phyloP scores from a whole-genome alignment of 2,329 filamentous ascomycete genomes.

The Aaosphaeria arxii region DNA sequence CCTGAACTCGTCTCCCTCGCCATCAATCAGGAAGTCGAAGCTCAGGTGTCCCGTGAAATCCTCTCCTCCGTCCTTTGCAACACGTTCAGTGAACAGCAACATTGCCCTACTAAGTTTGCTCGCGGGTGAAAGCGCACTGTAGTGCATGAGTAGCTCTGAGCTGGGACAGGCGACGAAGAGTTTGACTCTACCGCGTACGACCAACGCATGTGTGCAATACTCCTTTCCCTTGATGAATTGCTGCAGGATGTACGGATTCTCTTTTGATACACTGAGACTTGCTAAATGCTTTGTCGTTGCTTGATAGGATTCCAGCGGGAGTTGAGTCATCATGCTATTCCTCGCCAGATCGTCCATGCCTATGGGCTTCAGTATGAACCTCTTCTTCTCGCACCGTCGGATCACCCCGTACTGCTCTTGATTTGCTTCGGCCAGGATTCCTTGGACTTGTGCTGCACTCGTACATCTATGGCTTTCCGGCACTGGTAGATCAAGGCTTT shows the following conservation, averaged over 20 bases:
- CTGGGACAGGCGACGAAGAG: conserved; percentile 67
- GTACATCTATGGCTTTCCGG: conserved; percentile 51
- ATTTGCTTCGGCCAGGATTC: conserved; percentile 42
- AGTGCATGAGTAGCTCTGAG: conserved; percentile 63
- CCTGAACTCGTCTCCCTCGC: conserved; percentile 18
- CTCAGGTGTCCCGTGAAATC: conserved; percentile 67
- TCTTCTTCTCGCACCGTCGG: conserved; percentile 18
- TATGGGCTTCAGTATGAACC: conserved; percentile 66
- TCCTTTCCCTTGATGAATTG: conserved; percentile 63
- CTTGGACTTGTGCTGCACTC: conserved; percentile 51
- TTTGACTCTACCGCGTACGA: conserved; percentile 63
- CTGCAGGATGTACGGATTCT: conserved; percentile 64
- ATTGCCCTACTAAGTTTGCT: conserved; percentile 58
- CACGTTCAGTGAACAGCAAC: conserved; percentile 61
- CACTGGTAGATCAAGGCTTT: conserved; percentile 39
- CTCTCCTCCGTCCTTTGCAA: conserved; percentile 50
- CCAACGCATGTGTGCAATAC: conserved; percentile 68
- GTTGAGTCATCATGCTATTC: conserved; percentile 59
- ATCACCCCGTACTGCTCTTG: conserved; percentile 13
- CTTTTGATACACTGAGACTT: conserved; percentile 52
- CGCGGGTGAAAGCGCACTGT: conserved; percentile 55
- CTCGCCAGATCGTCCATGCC: conserved; percentile 60
- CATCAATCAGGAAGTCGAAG: conserved; percentile 66
- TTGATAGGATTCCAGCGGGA: conserved; percentile 54
- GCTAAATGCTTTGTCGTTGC: conserved; percentile 57